Evolutionary conservation across 2,329 filamentous ascomycete genomes (phyloP).

Genomic region (Penicillium concentricum): DNA sequence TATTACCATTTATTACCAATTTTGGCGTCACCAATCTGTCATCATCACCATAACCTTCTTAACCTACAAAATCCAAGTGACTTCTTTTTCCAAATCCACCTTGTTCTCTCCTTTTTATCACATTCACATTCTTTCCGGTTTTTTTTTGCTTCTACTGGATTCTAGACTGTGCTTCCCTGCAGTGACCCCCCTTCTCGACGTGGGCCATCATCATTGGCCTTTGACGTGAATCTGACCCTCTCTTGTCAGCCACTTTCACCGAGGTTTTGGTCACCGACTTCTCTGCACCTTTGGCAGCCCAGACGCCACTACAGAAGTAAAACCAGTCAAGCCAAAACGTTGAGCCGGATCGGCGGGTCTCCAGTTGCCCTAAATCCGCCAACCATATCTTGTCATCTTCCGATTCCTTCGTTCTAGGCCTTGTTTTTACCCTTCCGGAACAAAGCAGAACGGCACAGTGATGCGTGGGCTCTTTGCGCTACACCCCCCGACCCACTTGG

Average conservation of each 20-base stretch:
- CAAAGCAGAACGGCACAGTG: constrained; percentile 18
- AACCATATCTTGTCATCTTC: constrained; percentile 17
- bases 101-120: not conserved
- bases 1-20: not conserved
- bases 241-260: constrained; percentile 24
- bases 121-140: not conserved
- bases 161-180: constrained; percentile 24
- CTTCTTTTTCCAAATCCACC: not conserved
- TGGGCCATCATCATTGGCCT: constrained; percentile 32
- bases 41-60: too few species aligned
- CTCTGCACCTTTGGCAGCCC: constrained; percentile 18
- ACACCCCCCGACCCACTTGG: constrained; percentile 7
- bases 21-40: not conserved
- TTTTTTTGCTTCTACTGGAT: not conserved
- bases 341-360: constrained; percentile 27
- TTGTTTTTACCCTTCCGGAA: constrained; percentile 19
- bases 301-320: constrained; percentile 15
- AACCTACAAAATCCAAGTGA: not conserved
- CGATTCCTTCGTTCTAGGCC: constrained; percentile 24
- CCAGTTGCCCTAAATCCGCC: constrained; percentile 20
- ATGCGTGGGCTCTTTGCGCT: constrained; percentile 12
- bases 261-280: constrained; percentile 29
- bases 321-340: constrained; percentile 26
- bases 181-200: constrained; percentile 27
- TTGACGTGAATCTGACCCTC: constrained; percentile 21